Percentiles rank a stretch among this genome's conserved stretches.
Conservation (phyloP, 441 rosid genomes). For the Erodium moschatum region DNA sequence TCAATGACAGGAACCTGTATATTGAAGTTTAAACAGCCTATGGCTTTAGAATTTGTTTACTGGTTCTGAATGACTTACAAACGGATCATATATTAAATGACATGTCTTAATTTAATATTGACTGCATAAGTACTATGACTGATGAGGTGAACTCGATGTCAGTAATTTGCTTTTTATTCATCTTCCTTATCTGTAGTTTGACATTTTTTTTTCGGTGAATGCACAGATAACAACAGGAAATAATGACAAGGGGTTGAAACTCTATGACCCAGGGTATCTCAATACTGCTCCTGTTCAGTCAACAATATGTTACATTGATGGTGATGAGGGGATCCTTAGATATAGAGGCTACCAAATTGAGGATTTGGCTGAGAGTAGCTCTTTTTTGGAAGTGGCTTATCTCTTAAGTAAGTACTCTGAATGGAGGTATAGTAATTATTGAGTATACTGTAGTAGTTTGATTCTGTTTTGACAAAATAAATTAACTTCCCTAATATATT, state of each 20-base stretch:
- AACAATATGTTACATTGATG: constrained; percentile 71
- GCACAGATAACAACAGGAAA: constrained; percentile 64
- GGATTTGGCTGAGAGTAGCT: constrained; percentile 70
- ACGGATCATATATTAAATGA: too few relatives aligned
- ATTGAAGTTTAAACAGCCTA: not conserved
- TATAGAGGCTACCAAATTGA: constrained; percentile 77
- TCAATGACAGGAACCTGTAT: not conserved
- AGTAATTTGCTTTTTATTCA: not conserved
- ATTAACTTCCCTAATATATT: not conserved
- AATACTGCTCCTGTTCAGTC: constrained; percentile 89
- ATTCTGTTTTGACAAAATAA: not conserved
- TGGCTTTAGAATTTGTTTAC: too few relatives aligned
- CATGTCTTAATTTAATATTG: not conserved
- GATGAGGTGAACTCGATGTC: not conserved
- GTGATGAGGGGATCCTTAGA: constrained; percentile 79
- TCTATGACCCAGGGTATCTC: constrained; percentile 85
- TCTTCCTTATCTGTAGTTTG: not conserved
- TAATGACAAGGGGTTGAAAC: constrained; percentile 67
- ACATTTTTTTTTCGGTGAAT: not conserved
- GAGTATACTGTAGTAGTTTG: not conserved
- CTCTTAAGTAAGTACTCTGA: constrained; percentile 36
- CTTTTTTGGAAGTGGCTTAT: constrained; percentile 64
- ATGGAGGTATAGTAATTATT: not conserved
- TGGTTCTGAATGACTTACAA: not conserved
- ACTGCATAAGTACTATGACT: not conserved